Base-by-base conservation (phyloP, 2,329 filamentous ascomycete species). In the Drechslerella coelobrocha region DNA sequence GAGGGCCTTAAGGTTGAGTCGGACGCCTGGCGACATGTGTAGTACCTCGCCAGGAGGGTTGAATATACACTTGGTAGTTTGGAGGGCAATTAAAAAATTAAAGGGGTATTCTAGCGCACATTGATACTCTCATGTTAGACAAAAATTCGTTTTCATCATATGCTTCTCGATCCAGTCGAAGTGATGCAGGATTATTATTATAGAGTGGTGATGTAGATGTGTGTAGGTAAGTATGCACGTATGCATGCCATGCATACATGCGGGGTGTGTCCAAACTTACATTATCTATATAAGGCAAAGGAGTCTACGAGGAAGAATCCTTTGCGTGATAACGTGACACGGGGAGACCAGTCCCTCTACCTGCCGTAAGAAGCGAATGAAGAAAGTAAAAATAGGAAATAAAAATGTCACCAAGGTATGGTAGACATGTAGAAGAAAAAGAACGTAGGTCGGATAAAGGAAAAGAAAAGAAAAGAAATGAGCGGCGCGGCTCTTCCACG, bases 321-420 rank as follows among this genome's bases (percentile, higher is more conserved):
- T 51, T 39, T 8, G 21, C 45, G 1, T 55, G 29, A 48, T 26
- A 63, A 48, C 19, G 23, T 9, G 43, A 48, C 56, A 71, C 65
- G 66, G 66, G 66, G 65, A 45, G 53, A 61, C 66, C 61, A 47
- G 61, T 61, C 66, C 66, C 60, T 62, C 54, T 60, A 48, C 66
- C 59, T 59, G 65, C 65, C 65, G 65, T 47, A 53, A 53, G 51
- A 72, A 72, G 17, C 31, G 61, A 61, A 66, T 23, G 47, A 51
- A 12, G 24, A 51, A 29, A 51, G 27, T 3, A 19, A 5, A 51
- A 51, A 31, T 6, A 14, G 5, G 12, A 14, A 39, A 39, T 4
- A 17, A 45, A 45, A 45, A 19, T 4, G 17, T 4, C 3, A 19
- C 5, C 14, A 45, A 19, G 41, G 8, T 19, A 6, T 19, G 5